Percentiles rank a stretch among this genome's conserved stretches.
Conservation (phyloP, 257 asterid genomes). For the Nicotiana knightiana region DNA sequence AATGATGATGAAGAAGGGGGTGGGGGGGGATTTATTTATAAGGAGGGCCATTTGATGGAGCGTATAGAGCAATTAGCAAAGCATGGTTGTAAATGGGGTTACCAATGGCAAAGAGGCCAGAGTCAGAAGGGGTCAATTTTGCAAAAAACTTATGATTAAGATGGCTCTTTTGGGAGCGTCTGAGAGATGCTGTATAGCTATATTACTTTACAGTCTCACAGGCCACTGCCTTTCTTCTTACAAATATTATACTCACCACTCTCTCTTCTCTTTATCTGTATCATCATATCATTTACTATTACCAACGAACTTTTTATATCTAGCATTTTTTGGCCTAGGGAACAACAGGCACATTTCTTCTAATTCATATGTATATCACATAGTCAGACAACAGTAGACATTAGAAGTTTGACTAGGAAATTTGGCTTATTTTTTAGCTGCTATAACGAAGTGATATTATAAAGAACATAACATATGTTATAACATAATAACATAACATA, state of each 20-base stretch:
- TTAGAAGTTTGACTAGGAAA: background rate
- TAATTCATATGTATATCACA: background rate
- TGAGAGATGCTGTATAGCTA: background rate
- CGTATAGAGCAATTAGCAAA: background rate
- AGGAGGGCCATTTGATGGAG: constrained; percentile 6
- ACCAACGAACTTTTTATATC: background rate
- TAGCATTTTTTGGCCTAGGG: background rate
- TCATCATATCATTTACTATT: background rate
- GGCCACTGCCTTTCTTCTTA: background rate
- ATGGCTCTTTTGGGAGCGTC: background rate
- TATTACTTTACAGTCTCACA: background rate
- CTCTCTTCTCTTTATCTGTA: background rate
- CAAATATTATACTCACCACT: background rate
- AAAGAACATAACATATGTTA: too few relatives aligned
- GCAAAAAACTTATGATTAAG: background rate
- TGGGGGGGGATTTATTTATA: background rate
- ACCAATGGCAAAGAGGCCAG: background rate
- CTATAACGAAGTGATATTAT: too few relatives aligned
- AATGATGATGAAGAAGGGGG: background rate
- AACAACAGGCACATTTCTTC: background rate
- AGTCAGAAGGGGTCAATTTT: background rate
- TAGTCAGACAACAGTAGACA: background rate
- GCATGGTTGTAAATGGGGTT: constrained; percentile 9
- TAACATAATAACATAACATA: too few relatives aligned
- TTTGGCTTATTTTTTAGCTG: background rate